Conservation (phyloP, 345 rosid genomes). For the Eutrema yunnanense region DNA sequence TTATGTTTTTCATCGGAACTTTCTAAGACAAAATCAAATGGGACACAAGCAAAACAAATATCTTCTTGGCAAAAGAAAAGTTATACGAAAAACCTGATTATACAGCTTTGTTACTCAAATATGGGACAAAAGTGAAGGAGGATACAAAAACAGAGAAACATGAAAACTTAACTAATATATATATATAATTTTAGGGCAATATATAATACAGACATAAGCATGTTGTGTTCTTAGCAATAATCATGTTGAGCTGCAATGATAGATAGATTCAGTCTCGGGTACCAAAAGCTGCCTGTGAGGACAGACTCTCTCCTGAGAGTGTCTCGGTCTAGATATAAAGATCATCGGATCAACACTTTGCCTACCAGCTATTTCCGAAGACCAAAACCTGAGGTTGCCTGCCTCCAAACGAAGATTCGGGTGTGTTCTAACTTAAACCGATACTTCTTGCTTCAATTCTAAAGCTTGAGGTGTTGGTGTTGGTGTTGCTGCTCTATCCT, state of each 20-base stretch:
- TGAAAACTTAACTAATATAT: not conserved
- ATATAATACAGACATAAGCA: constrained; percentile 8
- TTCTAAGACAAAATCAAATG: no score
- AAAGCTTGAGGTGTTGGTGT: constrained; percentile 25
- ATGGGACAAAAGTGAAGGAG: not conserved
- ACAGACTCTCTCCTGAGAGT: not conserved
- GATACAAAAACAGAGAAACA: not conserved
- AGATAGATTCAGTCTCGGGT: constrained; percentile 16
- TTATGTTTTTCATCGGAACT: no score
- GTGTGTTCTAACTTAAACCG: constrained; percentile 20
- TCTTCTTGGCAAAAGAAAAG: not conserved
- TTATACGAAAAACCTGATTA: not conserved
- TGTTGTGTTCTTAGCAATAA: constrained; percentile 15
- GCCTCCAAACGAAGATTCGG: constrained; percentile 1
- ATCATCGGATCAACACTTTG: constrained; percentile 11
- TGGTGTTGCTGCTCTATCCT: constrained; percentile 35
- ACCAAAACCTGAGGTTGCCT: constrained; percentile 27
- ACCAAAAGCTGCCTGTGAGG: constrained; percentile 12
- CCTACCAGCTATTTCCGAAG: constrained; percentile 9
- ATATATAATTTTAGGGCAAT: not conserved
- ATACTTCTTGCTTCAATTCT: constrained; percentile 26
- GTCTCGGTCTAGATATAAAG: constrained; percentile 9
- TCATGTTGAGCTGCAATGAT: constrained; percentile 10
- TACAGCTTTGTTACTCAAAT: not conserved
- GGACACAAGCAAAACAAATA: no score